These are phyloP conservation scores for Pichia norvegensis DNA, from an alignment of 1,139 yeast genomes.

Conservation along the genomic window DNA sequence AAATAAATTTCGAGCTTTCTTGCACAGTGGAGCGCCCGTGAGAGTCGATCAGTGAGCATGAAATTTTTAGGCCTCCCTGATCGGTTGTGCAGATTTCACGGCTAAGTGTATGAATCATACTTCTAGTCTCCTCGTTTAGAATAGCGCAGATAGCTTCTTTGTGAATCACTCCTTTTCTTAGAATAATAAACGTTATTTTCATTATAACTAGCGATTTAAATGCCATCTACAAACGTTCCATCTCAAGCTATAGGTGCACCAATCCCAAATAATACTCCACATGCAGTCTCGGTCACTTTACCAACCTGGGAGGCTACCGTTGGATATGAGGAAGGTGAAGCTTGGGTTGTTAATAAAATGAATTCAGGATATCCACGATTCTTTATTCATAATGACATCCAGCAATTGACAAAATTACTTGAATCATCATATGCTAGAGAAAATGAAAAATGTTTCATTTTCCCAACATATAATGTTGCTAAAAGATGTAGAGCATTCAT, in stretches of 20 bases:
- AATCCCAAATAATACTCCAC: constrained; percentile 82
- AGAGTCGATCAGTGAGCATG: too few species aligned
- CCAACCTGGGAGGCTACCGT: constrained; percentile 94
- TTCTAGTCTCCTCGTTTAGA: too few species aligned
- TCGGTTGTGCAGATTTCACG: background rate
- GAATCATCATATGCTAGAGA: constrained; percentile 66
- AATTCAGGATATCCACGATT: constrained; percentile 85
- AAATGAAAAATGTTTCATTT: constrained; percentile 64
- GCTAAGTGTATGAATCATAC: background rate
- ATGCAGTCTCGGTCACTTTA: constrained; percentile 87
- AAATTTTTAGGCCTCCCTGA: background rate
- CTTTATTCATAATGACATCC: constrained; percentile 68
- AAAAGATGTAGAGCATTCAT: constrained; percentile 80
- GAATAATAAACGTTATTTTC: too few species aligned
- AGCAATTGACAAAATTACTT: constrained; percentile 45
- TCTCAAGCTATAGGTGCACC: constrained; percentile 61
- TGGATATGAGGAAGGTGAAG: constrained; percentile 86
- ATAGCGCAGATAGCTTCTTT: too few species aligned
- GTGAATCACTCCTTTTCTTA: too few species aligned
- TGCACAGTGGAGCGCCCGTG: too few species aligned
- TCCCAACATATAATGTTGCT: constrained; percentile 73
- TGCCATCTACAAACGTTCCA: constrained; percentile 13
- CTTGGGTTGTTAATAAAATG: constrained; percentile 77
- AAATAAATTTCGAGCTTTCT: too few species aligned
- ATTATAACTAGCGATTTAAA: background rate